Evolutionary conservation across 2,329 filamentous ascomycete species (phyloP).

Genomic region (Zarea fungicola): DNA sequence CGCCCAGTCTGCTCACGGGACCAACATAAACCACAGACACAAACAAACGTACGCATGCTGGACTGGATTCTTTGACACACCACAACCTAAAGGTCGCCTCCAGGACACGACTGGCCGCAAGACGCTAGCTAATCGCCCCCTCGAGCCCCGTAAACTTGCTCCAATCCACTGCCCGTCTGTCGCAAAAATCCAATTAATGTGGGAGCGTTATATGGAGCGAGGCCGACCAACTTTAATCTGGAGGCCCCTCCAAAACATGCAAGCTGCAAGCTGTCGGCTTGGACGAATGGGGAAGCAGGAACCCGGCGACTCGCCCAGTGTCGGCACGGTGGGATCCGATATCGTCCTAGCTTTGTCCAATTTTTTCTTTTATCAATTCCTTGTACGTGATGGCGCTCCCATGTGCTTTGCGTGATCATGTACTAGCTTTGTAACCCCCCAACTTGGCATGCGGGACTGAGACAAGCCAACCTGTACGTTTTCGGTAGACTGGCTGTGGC

Average conservation of each 20-base stretch:
- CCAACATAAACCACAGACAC: no score
- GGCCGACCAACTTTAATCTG: slow-evolving; percentile 1
- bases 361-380: slow-evolving; percentile 6
- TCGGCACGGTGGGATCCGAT: slow-evolving; percentile 19
- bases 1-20: no score
- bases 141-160: neutral
- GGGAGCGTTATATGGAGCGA: neutral
- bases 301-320: slow-evolving; percentile 14
- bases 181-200: slow-evolving; percentile 4
- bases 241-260: neutral
- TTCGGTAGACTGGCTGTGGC: neutral
- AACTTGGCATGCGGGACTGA: no score
- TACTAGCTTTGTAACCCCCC: slow-evolving; percentile 1
- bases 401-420: neutral
- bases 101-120: neutral
- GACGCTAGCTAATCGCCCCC: no score
- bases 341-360: slow-evolving; percentile 11
- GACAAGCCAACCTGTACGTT: neutral
- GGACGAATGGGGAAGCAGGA: slow-evolving; percentile 15
- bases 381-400: neutral
- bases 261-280: no score
- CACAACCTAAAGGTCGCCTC: neutral
- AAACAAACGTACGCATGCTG: no score
- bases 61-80: slow-evolving; percentile 5
- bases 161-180: neutral